Base-by-base conservation (phyloP, 176 grass and related monocot genomes). In the Coix lacrymajobi region DNA sequence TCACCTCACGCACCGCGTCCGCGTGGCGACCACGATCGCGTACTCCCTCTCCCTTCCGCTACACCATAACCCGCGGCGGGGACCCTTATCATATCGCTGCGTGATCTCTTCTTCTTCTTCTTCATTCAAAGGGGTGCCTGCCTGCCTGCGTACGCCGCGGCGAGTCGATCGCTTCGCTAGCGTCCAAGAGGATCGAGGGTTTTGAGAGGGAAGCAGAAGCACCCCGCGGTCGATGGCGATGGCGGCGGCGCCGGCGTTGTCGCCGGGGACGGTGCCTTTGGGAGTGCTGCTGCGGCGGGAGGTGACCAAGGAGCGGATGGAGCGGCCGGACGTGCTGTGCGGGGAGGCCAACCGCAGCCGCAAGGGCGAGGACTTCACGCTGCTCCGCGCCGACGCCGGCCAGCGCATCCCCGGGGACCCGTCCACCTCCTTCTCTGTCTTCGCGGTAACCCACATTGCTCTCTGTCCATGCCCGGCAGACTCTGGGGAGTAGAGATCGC, bases 321-420 rank as follows among this genome's bases (percentile, higher is more conserved):
- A 96, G 83, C 85, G 88, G 1, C 96, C 96, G 0, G 93, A 99
- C 69, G 77, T 99, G 77, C 82, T 96, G 69, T 89, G 91, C 78
- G 93, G 97, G 45, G 87, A 94, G 77, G 97, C 97, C 26, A 85
- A 17, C 62, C 93, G 89, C 64, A 85, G 83, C 83, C 91, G 92
- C 87, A 99, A 99, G 79, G 93, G 96, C 62, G 97, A 99, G 87
- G 93, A 99, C 82, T 86, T 96, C 85, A 96, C 97, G 48, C 62
- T 99, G 48, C 84, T 99, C 49, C 87, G 87, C 65, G 69, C 81
- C 48, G 74, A 89, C 40, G 91, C 84, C 30, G 75, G 83, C 40
- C 72, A 92, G 36, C 91, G 97, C 63, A 84, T 96, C 24, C 65
- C 87, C 37, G 89, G 91, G 89, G 89, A 96, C 74, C 89, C 89